phyloP scores from a whole-genome alignment of 371 early-diverging fungal genomes.

The Circinella umbellata region DNA sequence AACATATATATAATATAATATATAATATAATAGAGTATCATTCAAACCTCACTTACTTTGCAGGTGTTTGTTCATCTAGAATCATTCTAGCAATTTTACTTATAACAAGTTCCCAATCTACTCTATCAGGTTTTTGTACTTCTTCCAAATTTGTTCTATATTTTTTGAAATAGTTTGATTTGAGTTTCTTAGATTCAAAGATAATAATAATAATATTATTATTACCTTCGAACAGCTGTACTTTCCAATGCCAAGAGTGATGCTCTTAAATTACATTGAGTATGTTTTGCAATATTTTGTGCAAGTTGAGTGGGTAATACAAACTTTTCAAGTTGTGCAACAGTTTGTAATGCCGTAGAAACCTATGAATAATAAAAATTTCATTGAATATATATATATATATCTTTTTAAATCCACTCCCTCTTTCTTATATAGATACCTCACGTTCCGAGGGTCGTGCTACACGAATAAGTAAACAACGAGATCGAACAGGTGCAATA shows the following conservation, averaged over 20 bases:
- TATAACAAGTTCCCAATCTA: constrained; percentile 94
- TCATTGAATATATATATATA: too few species aligned
- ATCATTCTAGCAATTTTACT: constrained; percentile 71
- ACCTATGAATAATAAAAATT: constrained; percentile 44
- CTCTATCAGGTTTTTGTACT: constrained; percentile 60
- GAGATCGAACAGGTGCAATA: constrained; percentile 95
- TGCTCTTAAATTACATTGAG: constrained; percentile 88
- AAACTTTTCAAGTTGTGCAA: constrained; percentile 83
- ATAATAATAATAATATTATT: too few species aligned
- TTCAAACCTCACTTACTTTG: constrained; percentile 39
- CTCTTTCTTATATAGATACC: constrained; percentile 30
- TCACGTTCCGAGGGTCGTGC: constrained; percentile 81
- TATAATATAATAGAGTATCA: too few species aligned
- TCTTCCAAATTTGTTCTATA: constrained; percentile 39
- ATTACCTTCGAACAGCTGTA: constrained; percentile 77
- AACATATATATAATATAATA: background rate
- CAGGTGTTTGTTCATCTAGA: constrained; percentile 76
- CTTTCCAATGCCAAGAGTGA: constrained; percentile 93
- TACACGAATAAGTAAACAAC: constrained; percentile 94
- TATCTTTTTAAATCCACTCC: too few species aligned
- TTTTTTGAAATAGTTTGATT: too few species aligned
- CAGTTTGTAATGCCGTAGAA: constrained; percentile 62
- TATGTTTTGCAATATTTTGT: constrained; percentile 65
- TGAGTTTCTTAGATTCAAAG: too few species aligned
- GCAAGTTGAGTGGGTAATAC: constrained; percentile 71